Evolutionary conservation across 139 green algal species (phyloP).

Genomic region (Mesotaenium endlicherianum): DNA sequence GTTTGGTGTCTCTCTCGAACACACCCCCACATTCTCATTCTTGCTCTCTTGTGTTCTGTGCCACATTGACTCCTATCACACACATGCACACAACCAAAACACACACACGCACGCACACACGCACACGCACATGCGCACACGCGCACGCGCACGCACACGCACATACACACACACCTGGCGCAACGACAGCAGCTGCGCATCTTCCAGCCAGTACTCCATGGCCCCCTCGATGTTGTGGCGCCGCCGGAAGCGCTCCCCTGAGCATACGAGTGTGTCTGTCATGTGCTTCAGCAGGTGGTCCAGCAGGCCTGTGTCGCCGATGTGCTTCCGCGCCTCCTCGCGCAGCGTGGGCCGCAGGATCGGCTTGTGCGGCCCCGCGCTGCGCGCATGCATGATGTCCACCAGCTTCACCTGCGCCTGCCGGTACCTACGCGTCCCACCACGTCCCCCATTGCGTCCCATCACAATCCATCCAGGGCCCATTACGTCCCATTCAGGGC

Average conservation of each 20-base stretch:
- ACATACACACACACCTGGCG: conserved; percentile 21
- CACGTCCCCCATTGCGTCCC: background rate
- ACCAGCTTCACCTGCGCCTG: conserved; percentile 58
- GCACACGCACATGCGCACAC: too few relatives aligned
- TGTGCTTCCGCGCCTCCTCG: conserved; percentile 60
- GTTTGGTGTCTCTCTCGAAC: too few relatives aligned
- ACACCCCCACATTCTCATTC: too few relatives aligned
- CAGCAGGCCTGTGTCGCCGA: conserved; percentile 66
- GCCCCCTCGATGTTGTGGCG: conserved; percentile 63
- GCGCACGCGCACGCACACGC: too few relatives aligned
- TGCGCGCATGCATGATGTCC: conserved; percentile 48
- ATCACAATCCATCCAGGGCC: background rate
- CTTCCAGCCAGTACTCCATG: conserved; percentile 69
- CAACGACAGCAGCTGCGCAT: conserved; percentile 2
- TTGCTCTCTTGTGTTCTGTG: too few relatives aligned
- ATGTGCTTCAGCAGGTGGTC: conserved; percentile 71
- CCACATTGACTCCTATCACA: too few relatives aligned
- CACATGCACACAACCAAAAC: too few relatives aligned
- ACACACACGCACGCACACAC: too few relatives aligned
- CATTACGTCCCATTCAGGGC: background rate
- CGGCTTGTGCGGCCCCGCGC: conserved; percentile 40
- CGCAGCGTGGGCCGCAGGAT: conserved; percentile 59
- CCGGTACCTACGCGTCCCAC: conserved; percentile 47
- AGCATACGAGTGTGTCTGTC: conserved; percentile 53
- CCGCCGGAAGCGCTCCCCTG: conserved; percentile 52